Conservation (phyloP, 371 early-diverging fungal genomes). For the Mucor circinelloides region DNA sequence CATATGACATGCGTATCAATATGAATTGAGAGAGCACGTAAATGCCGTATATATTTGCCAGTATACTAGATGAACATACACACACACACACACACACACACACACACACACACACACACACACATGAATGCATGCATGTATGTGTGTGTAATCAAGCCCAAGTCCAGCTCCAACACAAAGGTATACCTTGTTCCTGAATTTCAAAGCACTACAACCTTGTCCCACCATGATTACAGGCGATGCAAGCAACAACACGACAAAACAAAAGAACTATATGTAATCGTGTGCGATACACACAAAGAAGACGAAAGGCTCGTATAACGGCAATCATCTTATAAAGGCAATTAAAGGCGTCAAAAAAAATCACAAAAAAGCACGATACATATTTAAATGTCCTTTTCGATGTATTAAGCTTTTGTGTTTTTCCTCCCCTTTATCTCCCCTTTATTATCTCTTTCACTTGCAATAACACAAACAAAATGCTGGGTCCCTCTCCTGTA, state of each 20-base stretch:
- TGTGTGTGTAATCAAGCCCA: not conserved
- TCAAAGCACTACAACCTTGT: not conserved
- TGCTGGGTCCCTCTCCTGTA: constrained; percentile 17
- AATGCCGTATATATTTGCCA: no score
- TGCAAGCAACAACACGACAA: not conserved
- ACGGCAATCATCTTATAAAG: not conserved
- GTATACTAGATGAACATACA: no score
- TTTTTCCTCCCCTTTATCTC: not conserved
- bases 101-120: no score
- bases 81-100: no score
- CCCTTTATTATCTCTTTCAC: not conserved
- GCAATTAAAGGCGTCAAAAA: not conserved
- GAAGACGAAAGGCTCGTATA: not conserved
- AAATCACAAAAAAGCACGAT: not conserved
- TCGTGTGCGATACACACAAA: not conserved
- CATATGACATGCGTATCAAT: not conserved
- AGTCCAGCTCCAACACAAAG: not conserved
- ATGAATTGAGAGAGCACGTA: not conserved
- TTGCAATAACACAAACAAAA: constrained; percentile 10
- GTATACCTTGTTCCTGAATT: not conserved
- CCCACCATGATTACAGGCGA: not conserved
- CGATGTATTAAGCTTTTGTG: not conserved
- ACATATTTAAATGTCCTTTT: not conserved
- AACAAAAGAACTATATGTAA: not conserved
- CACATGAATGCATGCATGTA: not conserved